Evolutionary conservation across 2,329 filamentous ascomycete species (phyloP).

Genomic region (Catunica adiposa): DNA sequence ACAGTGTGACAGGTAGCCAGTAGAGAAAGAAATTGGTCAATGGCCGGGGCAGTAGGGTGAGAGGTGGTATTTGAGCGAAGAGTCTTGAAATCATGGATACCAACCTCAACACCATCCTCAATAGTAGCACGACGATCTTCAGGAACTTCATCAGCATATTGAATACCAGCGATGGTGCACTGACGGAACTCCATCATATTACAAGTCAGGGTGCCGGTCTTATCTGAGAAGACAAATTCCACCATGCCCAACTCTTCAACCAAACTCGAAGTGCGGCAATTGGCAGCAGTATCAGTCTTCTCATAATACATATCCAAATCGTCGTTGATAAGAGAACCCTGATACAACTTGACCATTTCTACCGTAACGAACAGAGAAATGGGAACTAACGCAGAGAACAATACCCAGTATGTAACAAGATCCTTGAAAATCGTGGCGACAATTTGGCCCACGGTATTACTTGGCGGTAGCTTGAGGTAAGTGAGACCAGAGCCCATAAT

Average conservation of each 20-base stretch:
- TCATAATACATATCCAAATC: slow-evolving; percentile 98
- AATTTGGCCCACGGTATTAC: slow-evolving; percentile 36
- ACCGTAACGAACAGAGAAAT: slow-evolving; percentile 97
- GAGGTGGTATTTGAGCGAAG: slow-evolving; percentile 51
- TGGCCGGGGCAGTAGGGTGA: slow-evolving; percentile 33
- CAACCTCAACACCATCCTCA: slow-evolving; percentile 65
- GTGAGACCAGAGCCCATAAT: slow-evolving; percentile 43
- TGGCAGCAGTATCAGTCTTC: slow-evolving; percentile 84
- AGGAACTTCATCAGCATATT: slow-evolving; percentile 81
- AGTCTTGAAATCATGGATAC: slow-evolving; percentile 69
- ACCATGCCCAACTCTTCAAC: slow-evolving; percentile 97
- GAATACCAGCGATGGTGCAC: slow-evolving; percentile 79
- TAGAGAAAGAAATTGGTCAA: slow-evolving; percentile 71
- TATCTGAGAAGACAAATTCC: slow-evolving; percentile 96
- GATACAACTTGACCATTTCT: slow-evolving; percentile 95
- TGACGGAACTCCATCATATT: slow-evolving; percentile 99
- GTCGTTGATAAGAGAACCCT: slow-evolving; percentile 93
- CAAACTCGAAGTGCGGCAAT: slow-evolving; percentile 86
- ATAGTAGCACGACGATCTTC: slow-evolving; percentile 72
- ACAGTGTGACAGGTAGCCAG: slow-evolving; percentile 91
- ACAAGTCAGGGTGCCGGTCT: slow-evolving; percentile 89
- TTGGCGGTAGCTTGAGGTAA: slow-evolving; percentile 54
- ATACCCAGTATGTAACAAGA: slow-evolving; percentile 94
- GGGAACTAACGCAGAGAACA: slow-evolving; percentile 90
- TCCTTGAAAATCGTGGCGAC: slow-evolving; percentile 77